A percentile compares a stretch with the other conserved stretches of the same genome.
phyloP scores from a whole-genome alignment of 441 rosid genomes.

The Gossypium aridum region DNA sequence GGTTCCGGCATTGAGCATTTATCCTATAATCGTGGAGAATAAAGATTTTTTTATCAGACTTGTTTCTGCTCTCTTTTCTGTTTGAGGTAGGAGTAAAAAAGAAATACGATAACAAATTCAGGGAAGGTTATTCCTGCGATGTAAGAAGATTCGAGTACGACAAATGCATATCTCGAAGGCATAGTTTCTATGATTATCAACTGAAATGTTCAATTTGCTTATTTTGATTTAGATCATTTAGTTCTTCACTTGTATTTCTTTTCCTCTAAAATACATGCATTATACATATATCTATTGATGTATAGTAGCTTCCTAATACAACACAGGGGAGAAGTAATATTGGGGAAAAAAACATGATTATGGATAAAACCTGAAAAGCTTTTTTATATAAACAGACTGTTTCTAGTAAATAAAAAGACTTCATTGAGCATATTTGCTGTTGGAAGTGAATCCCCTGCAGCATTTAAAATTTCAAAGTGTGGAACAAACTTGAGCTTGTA shows the following conservation, averaged over 20 bases:
- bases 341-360: neutral
- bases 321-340: neutral
- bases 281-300: neutral
- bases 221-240: slow-evolving; percentile 8
- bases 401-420: neutral
- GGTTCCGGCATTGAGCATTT: slow-evolving; percentile 74
- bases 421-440: neutral
- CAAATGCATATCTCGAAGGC: slow-evolving; percentile 56
- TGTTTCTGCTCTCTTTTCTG: slow-evolving; percentile 65
- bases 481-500: neutral
- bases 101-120: slow-evolving; percentile 32
- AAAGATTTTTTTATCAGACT: slow-evolving; percentile 87
- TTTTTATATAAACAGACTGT: neutral
- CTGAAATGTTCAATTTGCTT: neutral
- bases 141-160: slow-evolving; percentile 38
- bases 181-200: slow-evolving; percentile 41
- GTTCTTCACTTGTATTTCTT: neutral
- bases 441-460: neutral
- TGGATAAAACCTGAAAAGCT: neutral
- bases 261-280: neutral
- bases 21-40: slow-evolving; percentile 68
- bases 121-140: slow-evolving; percentile 62
- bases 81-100: slow-evolving; percentile 54
- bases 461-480: neutral
- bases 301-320: neutral